Evolutionary conservation across 331 rosid species (phyloP).

Genomic region (Malus hybrid): DNA sequence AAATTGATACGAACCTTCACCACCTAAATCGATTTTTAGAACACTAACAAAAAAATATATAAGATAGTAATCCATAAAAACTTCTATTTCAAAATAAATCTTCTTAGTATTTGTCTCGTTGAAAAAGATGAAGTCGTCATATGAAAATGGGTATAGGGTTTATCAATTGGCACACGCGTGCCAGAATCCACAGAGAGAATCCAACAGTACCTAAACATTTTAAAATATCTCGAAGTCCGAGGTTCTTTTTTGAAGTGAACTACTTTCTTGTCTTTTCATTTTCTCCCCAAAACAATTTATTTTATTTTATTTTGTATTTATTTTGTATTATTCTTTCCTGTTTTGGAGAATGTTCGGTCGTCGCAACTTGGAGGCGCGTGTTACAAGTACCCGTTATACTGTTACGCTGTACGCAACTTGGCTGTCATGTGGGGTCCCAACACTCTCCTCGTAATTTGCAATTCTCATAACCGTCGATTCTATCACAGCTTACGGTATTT

Average conservation of each 20-base stretch:
- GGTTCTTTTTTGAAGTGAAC: conserved; percentile 4
- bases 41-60: too few relatives aligned
- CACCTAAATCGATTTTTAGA: too few relatives aligned
- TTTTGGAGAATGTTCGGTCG: conserved; percentile 18
- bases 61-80: too few relatives aligned
- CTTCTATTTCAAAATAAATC: too few relatives aligned
- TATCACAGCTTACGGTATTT: too few relatives aligned
- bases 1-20: rapidly evolving
- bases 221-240: conserved; percentile 34
- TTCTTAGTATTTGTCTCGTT: too few relatives aligned
- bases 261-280: neutral
- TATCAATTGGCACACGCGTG: conserved; percentile 11
- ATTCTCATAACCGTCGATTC: neutral
- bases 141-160: too few relatives aligned
- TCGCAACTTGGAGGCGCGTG: conserved; percentile 16
- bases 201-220: too few relatives aligned
- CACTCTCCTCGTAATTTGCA: neutral
- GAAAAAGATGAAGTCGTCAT: too few relatives aligned
- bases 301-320: neutral
- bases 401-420: neutral
- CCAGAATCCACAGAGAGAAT: neutral
- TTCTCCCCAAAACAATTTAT: neutral
- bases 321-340: neutral
- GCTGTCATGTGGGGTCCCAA: conserved; percentile 16
- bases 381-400: conserved; percentile 1